Evolutionary conservation across 768 basidiomycete genomes (phyloP).

Genomic region (Rhizopogon roseolus): DNA sequence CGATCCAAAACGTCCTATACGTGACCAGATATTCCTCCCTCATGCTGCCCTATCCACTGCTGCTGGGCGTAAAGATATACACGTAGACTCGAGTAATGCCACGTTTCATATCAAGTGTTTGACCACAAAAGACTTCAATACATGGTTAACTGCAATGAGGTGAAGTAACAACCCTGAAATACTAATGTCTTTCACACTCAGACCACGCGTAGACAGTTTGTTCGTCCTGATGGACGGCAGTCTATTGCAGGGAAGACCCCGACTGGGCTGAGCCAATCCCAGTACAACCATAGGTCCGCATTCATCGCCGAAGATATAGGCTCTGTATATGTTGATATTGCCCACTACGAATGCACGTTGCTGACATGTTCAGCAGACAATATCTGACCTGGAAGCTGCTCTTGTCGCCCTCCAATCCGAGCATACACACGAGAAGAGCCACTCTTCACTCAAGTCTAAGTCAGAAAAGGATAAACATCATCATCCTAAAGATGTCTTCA

Average conservation of each 20-base stretch:
- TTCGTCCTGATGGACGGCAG: constrained; percentile 34
- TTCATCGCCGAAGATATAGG: constrained; percentile 64
- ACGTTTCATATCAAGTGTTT: constrained; percentile 84
- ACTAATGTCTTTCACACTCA: not conserved
- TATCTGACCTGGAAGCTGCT: constrained; percentile 54
- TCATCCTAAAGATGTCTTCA: constrained; percentile 39
- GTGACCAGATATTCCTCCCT: constrained; percentile 63
- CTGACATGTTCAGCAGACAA: constrained; percentile 35
- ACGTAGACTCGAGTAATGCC: constrained; percentile 69
- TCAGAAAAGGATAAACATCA: constrained; percentile 43
- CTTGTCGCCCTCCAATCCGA: constrained; percentile 40
- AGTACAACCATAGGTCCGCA: constrained; percentile 42
- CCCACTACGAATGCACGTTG: not conserved
- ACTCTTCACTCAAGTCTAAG: constrained; percentile 25
- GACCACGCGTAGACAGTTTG: constrained; percentile 48
- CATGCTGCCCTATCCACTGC: constrained; percentile 77
- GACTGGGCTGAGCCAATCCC: constrained; percentile 37
- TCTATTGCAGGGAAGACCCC: constrained; percentile 28
- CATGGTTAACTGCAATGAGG: constrained; percentile 77
- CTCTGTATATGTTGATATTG: constrained; percentile 36
- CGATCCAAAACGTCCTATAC: constrained; percentile 62
- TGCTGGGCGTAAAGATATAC: constrained; percentile 72
- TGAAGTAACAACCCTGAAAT: constrained; percentile 20
- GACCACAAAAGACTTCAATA: constrained; percentile 62
- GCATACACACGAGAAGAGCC: constrained; percentile 30